Evolutionary conservation across 1,284 basidiomycete species (phyloP).

Genomic region (Pseudozyma sp.): DNA sequence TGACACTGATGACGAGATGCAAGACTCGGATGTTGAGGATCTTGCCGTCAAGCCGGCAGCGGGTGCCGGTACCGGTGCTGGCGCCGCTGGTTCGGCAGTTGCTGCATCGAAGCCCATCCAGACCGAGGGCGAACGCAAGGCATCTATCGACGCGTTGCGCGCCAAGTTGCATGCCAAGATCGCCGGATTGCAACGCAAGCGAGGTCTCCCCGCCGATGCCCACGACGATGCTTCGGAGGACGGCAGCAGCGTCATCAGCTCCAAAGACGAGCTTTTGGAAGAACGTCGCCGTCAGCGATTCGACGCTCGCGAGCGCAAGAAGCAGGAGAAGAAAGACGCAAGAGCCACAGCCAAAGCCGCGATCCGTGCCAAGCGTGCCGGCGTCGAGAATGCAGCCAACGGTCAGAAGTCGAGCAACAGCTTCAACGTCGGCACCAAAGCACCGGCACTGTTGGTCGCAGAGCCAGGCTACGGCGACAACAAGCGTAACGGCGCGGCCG

Average conservation of each 20-base stretch:
- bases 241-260: slow-evolving; percentile 48
- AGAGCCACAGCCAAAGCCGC: slow-evolving; percentile 34
- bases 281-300: slow-evolving; percentile 61
- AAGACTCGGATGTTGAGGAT: slow-evolving; percentile 48
- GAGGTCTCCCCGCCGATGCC: slow-evolving; percentile 33
- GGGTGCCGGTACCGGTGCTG: slow-evolving; percentile 6
- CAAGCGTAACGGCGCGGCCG: slow-evolving; percentile 29
- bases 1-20: slow-evolving; percentile 51
- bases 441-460: slow-evolving; percentile 53
- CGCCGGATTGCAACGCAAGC: slow-evolving; percentile 55
- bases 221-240: slow-evolving; percentile 36
- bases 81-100: neutral
- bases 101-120: slow-evolving; percentile 25
- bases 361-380: slow-evolving; percentile 38
- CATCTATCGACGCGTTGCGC: slow-evolving; percentile 54
- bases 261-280: slow-evolving; percentile 63
- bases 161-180: slow-evolving; percentile 63
- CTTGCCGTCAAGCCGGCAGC: slow-evolving; percentile 7
- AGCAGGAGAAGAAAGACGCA: slow-evolving; percentile 59
- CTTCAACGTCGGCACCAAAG: slow-evolving; percentile 39
- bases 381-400: slow-evolving; percentile 25
- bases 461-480: slow-evolving; percentile 44
- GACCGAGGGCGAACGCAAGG: slow-evolving; percentile 52
- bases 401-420: slow-evolving; percentile 25
- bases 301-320: slow-evolving; percentile 63